phyloP scores from a whole-genome alignment of 345 rosid genomes.

The Theobroma cacao region DNA sequence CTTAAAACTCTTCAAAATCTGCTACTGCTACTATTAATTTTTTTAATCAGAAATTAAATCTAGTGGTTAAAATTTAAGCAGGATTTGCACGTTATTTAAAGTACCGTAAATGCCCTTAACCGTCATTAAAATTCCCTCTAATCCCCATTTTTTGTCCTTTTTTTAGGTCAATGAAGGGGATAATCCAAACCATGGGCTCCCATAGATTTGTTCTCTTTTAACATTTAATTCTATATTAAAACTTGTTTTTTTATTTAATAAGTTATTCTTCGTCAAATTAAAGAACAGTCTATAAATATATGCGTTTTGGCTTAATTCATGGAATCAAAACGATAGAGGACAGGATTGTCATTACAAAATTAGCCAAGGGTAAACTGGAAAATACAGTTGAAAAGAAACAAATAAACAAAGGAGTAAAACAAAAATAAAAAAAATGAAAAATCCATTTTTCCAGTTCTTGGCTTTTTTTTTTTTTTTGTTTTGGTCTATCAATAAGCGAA shows the following conservation, averaged over 20 bases:
- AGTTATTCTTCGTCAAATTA: too few relatives aligned
- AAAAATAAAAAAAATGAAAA: not conserved
- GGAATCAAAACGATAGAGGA: slow-evolving; percentile 30
- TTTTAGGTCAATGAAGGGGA: not conserved
- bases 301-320: slow-evolving; percentile 31
- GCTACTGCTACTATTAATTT: too few relatives aligned
- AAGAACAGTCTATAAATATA: too few relatives aligned
- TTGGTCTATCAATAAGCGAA: slow-evolving; percentile 43
- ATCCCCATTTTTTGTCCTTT: not conserved
- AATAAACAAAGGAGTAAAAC: not conserved
- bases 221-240: too few relatives aligned
- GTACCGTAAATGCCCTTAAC: not conserved
- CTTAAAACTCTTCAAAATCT: not conserved
- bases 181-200: slow-evolving; percentile 1
- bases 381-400: not conserved
- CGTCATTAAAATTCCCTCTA: not conserved
- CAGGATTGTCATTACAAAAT: slow-evolving; percentile 28
- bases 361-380: slow-evolving; percentile 23
- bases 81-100: not conserved
- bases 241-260: too few relatives aligned
- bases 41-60: not conserved
- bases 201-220: too few relatives aligned
- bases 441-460: not conserved
- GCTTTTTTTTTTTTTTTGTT: not conserved
- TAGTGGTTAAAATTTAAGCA: too few relatives aligned